Base-by-base conservation (phyloP, 129 eudicot genomes). In the Centrapalus pauciflorus region DNA sequence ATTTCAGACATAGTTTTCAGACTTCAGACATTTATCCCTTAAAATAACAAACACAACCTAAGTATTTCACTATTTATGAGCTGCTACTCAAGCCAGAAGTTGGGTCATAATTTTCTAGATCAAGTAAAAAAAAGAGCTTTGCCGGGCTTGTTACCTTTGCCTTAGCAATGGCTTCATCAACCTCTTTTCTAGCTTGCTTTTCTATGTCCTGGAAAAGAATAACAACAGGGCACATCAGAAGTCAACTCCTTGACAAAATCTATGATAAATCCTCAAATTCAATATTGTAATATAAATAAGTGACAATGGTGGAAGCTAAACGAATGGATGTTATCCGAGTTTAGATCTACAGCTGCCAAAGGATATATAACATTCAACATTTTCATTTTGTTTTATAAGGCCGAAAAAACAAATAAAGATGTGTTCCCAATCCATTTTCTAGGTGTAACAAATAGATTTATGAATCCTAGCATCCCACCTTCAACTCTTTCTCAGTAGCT, bases 101-200 rank as follows among this genome's bases (percentile, higher is more conserved):
- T 24, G 68, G 68, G 68, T 62, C 20, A 45, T 16, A 9, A 4
- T 10, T 59, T 33, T 16, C 41, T 3, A 43, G 8, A 35, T 28
- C n/a, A 60, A 10, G 4, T 21, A 56, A 30, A 21, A n/a, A 32
- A 40, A 5, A 23, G 12, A 69, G 10, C 7, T 34, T 40, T 60
- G 58, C 1, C 3, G 27, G 30, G 55, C 11, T 21, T 27, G 37
- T 64, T 55, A 94, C 99, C 95, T 94, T 94, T 6, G 99, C 99
- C 69, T 89, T 72, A 32, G 99, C 93, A 73, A 94, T 84, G 57
- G 99, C 97, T 63, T 94, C 97, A 82, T 94, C 99, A 27, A 94
- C 97, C 70, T 84, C 90, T 78, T 94, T 94, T 69, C 97, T 86
- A 41, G 79, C 63, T 83, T 60, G 87, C 73, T 94, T 94, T 79